Evolutionary conservation across 2,329 filamentous ascomycete genomes (phyloP).

Genomic region (Akanthomyces dipterigenus): DNA sequence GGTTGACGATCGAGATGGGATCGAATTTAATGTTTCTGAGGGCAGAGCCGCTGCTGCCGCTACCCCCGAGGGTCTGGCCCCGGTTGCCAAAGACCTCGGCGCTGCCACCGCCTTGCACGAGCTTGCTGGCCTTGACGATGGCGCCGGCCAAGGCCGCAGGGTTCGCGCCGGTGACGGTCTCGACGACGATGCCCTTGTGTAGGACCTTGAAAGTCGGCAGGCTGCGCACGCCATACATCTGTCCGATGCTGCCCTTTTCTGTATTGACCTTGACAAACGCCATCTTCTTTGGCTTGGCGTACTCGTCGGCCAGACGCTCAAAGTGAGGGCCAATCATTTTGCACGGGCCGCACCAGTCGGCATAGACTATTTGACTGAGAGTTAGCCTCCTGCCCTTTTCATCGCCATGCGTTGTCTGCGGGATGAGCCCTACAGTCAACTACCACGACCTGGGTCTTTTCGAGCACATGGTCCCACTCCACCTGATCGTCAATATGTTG

Average conservation of each 20-base stretch:
- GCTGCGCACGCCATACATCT: conserved; percentile 71
- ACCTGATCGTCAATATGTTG: conserved; percentile 6
- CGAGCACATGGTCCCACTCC: conserved; percentile 11
- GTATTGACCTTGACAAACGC: conserved; percentile 91
- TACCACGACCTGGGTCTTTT: conserved; percentile 12
- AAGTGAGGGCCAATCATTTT: conserved; percentile 87
- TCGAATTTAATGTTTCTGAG: conserved; percentile 22
- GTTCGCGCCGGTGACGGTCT: conserved; percentile 78
- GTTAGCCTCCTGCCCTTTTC: conserved; percentile 18
- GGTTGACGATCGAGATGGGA: conserved; percentile 40
- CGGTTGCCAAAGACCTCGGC: conserved; percentile 44
- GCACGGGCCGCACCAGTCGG: conserved; percentile 92
- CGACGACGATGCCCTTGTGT: conserved; percentile 64
- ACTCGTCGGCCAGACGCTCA: conserved; percentile 71
- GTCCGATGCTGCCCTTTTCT: conserved; percentile 68
- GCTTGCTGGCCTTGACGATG: conserved; percentile 62
- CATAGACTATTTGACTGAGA: conserved; percentile 60
- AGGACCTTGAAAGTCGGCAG: conserved; percentile 96
- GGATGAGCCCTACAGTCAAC: conserved; percentile 10
- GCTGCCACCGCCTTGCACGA: conserved; percentile 35
- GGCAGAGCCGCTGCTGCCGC: conserved; percentile 13
- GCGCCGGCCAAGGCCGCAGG: conserved; percentile 66
- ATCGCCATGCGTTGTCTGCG: neutral
- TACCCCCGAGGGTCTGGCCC: conserved; percentile 51
- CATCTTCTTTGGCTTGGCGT: conserved; percentile 74